Conservation (phyloP, 495 filamentous ascomycete species). For the Evernia prunastri region DNA sequence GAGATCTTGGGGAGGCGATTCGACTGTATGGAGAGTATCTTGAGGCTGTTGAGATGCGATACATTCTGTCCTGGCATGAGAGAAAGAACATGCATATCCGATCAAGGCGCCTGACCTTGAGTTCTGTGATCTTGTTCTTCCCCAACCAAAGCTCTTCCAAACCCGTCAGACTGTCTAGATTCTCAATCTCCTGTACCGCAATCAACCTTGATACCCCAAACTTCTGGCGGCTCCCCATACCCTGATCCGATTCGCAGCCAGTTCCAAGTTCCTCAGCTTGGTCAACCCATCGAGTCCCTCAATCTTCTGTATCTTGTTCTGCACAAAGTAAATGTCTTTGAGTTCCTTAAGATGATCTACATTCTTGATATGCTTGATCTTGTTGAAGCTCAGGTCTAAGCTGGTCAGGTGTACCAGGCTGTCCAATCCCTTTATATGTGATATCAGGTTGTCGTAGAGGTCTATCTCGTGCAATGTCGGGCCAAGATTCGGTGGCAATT, state of each 20-base stretch:
- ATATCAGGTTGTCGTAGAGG: slow-evolving; percentile 96
- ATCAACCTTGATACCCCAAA: slow-evolving; percentile 6
- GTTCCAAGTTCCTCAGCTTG: slow-evolving; percentile 72
- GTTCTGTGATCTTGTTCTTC: slow-evolving; percentile 92
- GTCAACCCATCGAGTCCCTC: slow-evolving; percentile 73
- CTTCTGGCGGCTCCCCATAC: slow-evolving; percentile 32
- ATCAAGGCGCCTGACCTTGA: slow-evolving; percentile 46
- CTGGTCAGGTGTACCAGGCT: slow-evolving; percentile 64
- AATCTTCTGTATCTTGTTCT: slow-evolving; percentile 86
- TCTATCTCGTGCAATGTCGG: slow-evolving; percentile 73
- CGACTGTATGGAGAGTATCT: slow-evolving; percentile 91
- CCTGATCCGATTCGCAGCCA: slow-evolving; percentile 86
- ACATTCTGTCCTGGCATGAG: slow-evolving; percentile 45
- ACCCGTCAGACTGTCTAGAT: slow-evolving; percentile 65
- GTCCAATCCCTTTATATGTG: slow-evolving; percentile 78
- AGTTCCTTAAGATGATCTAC: slow-evolving; percentile 71
- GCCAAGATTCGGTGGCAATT: slow-evolving; percentile 57
- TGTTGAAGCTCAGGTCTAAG: slow-evolving; percentile 95
- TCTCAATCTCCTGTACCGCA: slow-evolving; percentile 65
- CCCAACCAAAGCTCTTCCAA: slow-evolving; percentile 92
- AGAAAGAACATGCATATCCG: background rate
- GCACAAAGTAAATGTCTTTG: slow-evolving; percentile 84
- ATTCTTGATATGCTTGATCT: slow-evolving; percentile 97
- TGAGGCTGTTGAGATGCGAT: slow-evolving; percentile 64
- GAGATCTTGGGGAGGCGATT: slow-evolving; percentile 82